Conservation (phyloP, 106 monocot species). For the Agapanthus africanus region DNA sequence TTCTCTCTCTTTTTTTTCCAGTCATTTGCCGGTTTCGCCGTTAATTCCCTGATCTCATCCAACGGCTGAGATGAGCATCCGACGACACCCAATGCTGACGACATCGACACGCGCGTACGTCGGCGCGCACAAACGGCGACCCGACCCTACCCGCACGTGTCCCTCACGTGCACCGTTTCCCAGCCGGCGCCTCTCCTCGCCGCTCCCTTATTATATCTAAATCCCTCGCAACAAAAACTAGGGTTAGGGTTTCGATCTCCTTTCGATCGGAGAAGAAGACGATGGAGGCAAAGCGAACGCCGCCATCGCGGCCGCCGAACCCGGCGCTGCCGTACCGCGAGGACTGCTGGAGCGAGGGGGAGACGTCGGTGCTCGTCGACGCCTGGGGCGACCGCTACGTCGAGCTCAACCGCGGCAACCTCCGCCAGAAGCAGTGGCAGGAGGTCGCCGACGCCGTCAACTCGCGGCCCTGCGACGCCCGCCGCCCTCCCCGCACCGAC, state of each 20-base stretch:
- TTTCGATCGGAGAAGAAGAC: background rate
- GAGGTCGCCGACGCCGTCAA: conserved; percentile 94
- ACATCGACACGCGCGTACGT: background rate
- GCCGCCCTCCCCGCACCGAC: conserved; percentile 64
- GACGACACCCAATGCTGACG: too few species aligned
- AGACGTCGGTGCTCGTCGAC: conserved; percentile 67
- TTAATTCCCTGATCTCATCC: background rate
- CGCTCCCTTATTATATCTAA: background rate
- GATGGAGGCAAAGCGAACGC: conserved; percentile 25
- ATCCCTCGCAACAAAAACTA: background rate
- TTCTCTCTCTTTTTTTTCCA: too few species aligned
- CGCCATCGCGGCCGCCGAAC: conserved; percentile 47
- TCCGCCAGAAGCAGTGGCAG: conserved; percentile 91
- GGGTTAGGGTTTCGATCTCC: conserved; percentile 5
- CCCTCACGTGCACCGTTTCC: background rate
- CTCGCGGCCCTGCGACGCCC: conserved; percentile 41
- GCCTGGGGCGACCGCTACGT: conserved; percentile 84
- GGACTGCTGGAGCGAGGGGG: conserved; percentile 98
- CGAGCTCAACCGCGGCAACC: conserved; percentile 77
- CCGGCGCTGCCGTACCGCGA: conserved; percentile 74
- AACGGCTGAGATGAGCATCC: background rate
- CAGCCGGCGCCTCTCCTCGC: conserved; percentile 1
- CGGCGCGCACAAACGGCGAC: background rate
- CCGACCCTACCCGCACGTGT: background rate
- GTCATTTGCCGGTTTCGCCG: too few species aligned